Evolutionary conservation across 2,329 filamentous ascomycete genomes (phyloP).

Genomic region (Trichoderma polysporum): DNA sequence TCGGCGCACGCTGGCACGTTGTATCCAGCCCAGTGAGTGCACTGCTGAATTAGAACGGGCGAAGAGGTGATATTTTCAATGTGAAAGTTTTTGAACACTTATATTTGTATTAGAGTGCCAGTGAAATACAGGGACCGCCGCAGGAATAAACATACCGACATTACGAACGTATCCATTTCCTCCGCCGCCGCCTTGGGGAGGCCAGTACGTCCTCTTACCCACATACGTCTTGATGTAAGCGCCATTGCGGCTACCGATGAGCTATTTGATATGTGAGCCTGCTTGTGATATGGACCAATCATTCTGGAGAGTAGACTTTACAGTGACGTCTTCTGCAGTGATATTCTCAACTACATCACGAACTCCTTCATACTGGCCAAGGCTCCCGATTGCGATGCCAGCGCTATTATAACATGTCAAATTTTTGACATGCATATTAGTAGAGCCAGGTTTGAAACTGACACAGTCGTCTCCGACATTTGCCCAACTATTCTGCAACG

Average conservation of each 20-base stretch:
- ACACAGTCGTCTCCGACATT: conserved; percentile 6
- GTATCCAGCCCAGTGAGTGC: conserved; percentile 4
- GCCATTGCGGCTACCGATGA: conserved; percentile 5
- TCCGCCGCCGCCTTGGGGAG: neutral
- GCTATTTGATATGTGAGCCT: neutral
- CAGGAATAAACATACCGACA: neutral
- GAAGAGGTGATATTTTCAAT: conserved; percentile 8
- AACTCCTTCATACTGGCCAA: conserved; percentile 11
- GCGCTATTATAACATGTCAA: conserved; percentile 10
- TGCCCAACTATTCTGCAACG: conserved; percentile 1
- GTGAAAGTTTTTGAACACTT: conserved; percentile 1
- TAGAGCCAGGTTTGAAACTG: conserved; percentile 10
- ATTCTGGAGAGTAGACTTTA: neutral
- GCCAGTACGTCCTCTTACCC: neutral
- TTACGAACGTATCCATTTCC: conserved; percentile 6
- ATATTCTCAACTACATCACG: conserved; percentile 12
- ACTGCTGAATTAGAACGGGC: conserved; percentile 1
- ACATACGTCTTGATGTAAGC: conserved; percentile 12
- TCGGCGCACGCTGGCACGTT: conserved; percentile 4
- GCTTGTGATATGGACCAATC: neutral
- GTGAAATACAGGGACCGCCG: neutral
- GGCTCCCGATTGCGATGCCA: conserved; percentile 5
- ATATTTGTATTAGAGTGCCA: neutral
- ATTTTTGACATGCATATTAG: conserved; percentile 10
- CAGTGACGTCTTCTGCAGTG: conserved; percentile 8